A percentile compares a stretch with the other conserved stretches of the same genome.
Conservation (phyloP, 2,329 filamentous ascomycete species). For the Cordyceps javanica region DNA sequence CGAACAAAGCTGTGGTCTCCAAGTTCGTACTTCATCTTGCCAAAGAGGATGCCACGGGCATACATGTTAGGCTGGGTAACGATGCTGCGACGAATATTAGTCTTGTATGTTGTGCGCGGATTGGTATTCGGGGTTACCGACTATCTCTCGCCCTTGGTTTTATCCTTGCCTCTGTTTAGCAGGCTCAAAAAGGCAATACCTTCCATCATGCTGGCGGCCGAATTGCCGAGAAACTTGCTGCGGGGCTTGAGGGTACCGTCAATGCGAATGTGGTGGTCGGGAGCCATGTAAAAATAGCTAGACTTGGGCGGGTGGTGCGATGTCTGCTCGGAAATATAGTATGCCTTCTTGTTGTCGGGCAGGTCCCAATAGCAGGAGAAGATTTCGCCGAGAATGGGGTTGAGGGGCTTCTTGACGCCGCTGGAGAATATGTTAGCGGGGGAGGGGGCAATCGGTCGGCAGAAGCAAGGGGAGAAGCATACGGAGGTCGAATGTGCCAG, state of each 20-base stretch:
- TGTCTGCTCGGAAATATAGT: constrained; percentile 96
- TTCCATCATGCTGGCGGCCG: constrained; percentile 96
- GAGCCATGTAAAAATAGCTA: constrained; percentile 98
- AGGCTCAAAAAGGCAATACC: constrained; percentile 83
- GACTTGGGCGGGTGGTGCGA: constrained; percentile 98
- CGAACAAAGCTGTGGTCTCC: constrained; percentile 91
- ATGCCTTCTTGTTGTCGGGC: constrained; percentile 74
- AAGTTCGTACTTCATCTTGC: constrained; percentile 99
- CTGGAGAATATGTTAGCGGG: constrained; percentile 38
- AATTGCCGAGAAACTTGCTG: constrained; percentile 94
- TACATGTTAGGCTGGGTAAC: constrained; percentile 97
- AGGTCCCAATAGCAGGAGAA: constrained; percentile 97
- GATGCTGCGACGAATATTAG: neutral
- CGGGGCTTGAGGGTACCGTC: constrained; percentile 92
- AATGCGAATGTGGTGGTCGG: constrained; percentile 87
- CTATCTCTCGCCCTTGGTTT: constrained; percentile 75
- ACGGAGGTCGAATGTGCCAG: constrained; percentile 98
- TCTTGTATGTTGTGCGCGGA: neutral
- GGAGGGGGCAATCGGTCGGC: neutral
- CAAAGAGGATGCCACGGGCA: constrained; percentile 90
- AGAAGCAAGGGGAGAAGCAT: constrained; percentile 32
- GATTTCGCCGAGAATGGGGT: constrained; percentile 90
- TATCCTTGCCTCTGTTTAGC: constrained; percentile 65
- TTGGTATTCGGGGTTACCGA: constrained; percentile 40
- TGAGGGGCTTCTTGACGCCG: constrained; percentile 96